phyloP scores from a whole-genome alignment of 768 basidiomycete species.

The Tephrocybe sp. region DNA sequence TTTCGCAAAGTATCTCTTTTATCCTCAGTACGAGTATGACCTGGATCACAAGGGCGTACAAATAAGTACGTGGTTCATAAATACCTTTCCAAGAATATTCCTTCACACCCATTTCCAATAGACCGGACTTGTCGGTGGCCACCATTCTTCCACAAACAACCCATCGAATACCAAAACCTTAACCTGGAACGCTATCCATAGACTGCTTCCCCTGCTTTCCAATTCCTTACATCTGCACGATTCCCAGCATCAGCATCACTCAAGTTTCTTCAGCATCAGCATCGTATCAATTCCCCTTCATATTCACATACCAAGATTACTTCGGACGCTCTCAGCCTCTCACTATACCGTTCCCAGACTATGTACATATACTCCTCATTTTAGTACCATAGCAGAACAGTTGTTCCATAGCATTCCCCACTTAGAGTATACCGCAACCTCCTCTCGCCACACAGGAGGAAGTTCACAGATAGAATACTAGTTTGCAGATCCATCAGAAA shows the following conservation, averaged over 20 bases:
- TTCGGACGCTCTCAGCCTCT: constrained; percentile 11
- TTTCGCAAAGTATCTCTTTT: constrained; percentile 18
- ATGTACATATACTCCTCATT: constrained; percentile 12
- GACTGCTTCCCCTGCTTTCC: constrained; percentile 10
- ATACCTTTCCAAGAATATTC: not conserved
- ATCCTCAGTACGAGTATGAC: constrained; percentile 14
- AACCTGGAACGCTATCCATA: constrained; percentile 2
- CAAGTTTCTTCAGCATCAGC: constrained; percentile 13
- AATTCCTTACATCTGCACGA: constrained; percentile 11
- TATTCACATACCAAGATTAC: constrained; percentile 10
- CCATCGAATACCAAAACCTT: not conserved
- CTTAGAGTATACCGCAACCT: constrained; percentile 5
- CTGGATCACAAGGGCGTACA: not conserved
- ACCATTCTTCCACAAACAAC: constrained; percentile 2
- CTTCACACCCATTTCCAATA: constrained; percentile 2
- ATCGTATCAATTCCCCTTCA: constrained; percentile 15
- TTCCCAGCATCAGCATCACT: constrained; percentile 21
- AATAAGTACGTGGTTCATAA: not conserved
- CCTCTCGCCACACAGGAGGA: not conserved
- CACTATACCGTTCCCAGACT: constrained; percentile 15
- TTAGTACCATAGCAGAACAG: constrained; percentile 7
- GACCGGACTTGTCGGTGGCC: constrained; percentile 11
- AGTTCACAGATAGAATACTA: constrained; percentile 1
- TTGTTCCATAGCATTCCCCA: constrained; percentile 7
- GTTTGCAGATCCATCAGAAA: constrained; percentile 6